These are phyloP conservation scores for Nephelium lappaceum DNA, from an alignment of 345 rosid species.

Conservation along the genomic window DNA sequence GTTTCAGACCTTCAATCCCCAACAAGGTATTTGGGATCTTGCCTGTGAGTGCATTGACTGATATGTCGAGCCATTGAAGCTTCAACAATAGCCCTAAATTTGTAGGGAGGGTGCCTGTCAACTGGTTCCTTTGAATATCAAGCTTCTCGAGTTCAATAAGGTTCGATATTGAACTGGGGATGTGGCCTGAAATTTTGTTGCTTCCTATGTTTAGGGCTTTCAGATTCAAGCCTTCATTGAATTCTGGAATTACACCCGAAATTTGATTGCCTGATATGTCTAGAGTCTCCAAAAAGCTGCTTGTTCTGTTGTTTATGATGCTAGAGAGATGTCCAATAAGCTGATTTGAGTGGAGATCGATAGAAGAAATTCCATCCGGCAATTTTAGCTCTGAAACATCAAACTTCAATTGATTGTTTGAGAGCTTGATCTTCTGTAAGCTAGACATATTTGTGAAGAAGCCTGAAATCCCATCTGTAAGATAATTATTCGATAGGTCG, in stretches of 20 bases:
- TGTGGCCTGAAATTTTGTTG: slow-evolving; percentile 72
- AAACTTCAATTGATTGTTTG: slow-evolving; percentile 72
- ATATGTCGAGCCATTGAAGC: slow-evolving; percentile 84
- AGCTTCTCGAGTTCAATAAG: slow-evolving; percentile 61
- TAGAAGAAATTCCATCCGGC: slow-evolving; percentile 56
- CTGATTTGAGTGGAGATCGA: slow-evolving; percentile 75
- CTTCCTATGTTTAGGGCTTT: slow-evolving; percentile 71
- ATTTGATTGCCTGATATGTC: slow-evolving; percentile 69
- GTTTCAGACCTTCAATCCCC: slow-evolving; percentile 50
- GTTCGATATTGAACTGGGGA: slow-evolving; percentile 80
- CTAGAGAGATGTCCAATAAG: slow-evolving; percentile 66
- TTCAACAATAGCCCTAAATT: slow-evolving; percentile 52
- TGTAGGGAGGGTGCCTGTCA: slow-evolving; percentile 71
- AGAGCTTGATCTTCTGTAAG: slow-evolving; percentile 68
- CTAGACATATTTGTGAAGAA: slow-evolving; percentile 62
- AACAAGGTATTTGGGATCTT: slow-evolving; percentile 70
- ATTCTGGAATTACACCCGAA: slow-evolving; percentile 71
- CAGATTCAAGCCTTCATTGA: slow-evolving; percentile 58
- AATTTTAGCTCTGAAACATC: slow-evolving; percentile 58
- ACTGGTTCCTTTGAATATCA: slow-evolving; percentile 73
- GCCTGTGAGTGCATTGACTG: slow-evolving; percentile 68
- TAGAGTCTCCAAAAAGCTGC: slow-evolving; percentile 66
- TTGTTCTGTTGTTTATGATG: slow-evolving; percentile 69
- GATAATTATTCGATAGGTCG: slow-evolving; percentile 73
- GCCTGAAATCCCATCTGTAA: slow-evolving; percentile 58